phyloP scores from a whole-genome alignment of 345 rosid genomes.

The Draba incana region DNA sequence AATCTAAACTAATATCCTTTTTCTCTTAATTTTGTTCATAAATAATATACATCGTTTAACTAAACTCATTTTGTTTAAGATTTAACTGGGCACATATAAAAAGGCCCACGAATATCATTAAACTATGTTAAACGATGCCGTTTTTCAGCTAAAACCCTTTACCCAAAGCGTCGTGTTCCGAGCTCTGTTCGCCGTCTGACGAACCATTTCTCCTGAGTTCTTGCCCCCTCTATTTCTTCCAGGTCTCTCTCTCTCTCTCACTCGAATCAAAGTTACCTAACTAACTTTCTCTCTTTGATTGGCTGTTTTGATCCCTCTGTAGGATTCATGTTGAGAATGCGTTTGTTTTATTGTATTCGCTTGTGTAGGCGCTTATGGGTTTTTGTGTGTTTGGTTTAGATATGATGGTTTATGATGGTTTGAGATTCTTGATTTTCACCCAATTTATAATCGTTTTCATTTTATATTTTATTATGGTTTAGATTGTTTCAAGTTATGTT shows the following conservation, averaged over 20 bases:
- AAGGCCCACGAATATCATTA: not conserved
- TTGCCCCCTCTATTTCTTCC: not conserved
- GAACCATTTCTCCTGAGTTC: not conserved
- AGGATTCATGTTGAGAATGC: not conserved
- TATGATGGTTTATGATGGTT: too few species aligned
- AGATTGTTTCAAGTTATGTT: too few species aligned
- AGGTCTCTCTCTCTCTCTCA: constrained; percentile 18
- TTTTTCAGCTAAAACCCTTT: constrained; percentile 24
- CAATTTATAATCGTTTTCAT: too few species aligned
- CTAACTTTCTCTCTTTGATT: not conserved
- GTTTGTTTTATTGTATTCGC: not conserved
- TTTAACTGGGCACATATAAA: too few species aligned
- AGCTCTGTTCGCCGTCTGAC: constrained; percentile 34
- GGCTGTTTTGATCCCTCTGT: not conserved
- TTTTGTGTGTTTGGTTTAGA: not conserved
- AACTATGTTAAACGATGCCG: not conserved
- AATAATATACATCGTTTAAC: too few species aligned
- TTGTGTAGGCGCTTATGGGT: not conserved
- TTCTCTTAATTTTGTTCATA: too few species aligned
- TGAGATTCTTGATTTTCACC: too few species aligned
- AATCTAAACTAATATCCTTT: too few species aligned
- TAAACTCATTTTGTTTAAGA: too few species aligned
- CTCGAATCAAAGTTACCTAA: too few species aligned
- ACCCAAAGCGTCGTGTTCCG: constrained; percentile 16
- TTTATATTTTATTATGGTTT: too few species aligned